Base-by-base conservation (phyloP, 257 asterid species). In the Ballota nigra region DNA sequence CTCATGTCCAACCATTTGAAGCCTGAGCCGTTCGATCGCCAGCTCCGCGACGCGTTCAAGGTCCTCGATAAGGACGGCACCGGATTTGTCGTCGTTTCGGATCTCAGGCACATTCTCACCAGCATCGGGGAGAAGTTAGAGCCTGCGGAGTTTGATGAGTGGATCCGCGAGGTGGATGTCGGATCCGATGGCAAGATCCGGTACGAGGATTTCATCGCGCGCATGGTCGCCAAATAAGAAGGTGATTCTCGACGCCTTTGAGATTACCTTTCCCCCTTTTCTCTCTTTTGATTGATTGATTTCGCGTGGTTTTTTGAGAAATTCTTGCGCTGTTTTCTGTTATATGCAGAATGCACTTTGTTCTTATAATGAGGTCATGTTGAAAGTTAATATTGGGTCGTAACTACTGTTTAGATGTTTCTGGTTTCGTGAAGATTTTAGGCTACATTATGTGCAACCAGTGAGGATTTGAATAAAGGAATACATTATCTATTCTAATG, bases 91-190 rank as follows among this genome's bases (percentile, higher is more conserved):
- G 95, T 85, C 55, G 96, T 92, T 66, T 76, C 96, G 77, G 98
- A 92, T 81, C 98, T 92, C 75, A 87, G 89, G 86, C 98, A 92
- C 80, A 92, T 92, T 24, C 77, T 92, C 38, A 92, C 98, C 16
- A 89, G 90, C 71, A 92, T 89, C 43, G 96, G 98, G 36, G 98
- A 92, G 87, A 92, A 92, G 77, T 79, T 92, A 70, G 96, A 92
- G 85, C 94, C 92, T 1, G 89, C 94, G 11, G 97, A 92, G 83
- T 88, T 92, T 56, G 98, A 92, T 45, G 98, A 92, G 84, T 92
- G 98, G 98, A 92, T 92, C 93, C 96, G 98, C 5, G 98, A 92
- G 83, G 97, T 92, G n/a, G 96, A 90, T 83, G 92, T 87, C 66
- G 98, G 96, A 70, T 81, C 98, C 66, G 98, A 92, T 69, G 98